These are phyloP conservation scores for Raffaelea deltoideospora DNA, from an alignment of 2,329 filamentous ascomycete genomes.

Conservation along the genomic window DNA sequence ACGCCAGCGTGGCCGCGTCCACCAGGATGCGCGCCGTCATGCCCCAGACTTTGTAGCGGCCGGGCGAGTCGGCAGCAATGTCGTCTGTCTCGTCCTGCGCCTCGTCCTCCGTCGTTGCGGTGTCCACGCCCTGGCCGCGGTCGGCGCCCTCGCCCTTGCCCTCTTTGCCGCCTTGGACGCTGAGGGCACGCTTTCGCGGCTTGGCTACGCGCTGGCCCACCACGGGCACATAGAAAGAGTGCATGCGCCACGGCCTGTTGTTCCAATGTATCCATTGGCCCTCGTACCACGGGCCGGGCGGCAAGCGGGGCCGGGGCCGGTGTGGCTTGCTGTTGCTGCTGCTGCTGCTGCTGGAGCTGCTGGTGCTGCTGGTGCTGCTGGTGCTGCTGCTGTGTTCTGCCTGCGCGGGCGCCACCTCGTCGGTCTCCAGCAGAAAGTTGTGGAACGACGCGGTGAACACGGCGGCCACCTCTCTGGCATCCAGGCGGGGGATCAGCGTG, in stretches of 20 bases:
- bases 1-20: conserved; percentile 75
- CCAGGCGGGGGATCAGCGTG: conserved; percentile 61
- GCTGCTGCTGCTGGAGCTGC: background rate
- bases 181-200: conserved; percentile 22
- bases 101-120: conserved; percentile 5
- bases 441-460: conserved; percentile 84
- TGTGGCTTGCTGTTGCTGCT: too few relatives aligned
- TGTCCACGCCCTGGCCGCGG: background rate
- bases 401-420: conserved; percentile 36
- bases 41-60: conserved; percentile 75
- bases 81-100: conserved; percentile 6
- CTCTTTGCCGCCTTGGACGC: background rate
- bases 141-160: background rate
- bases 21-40: conserved; percentile 89
- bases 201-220: conserved; percentile 53
- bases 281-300: conserved; percentile 61
- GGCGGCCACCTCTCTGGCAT: conserved; percentile 82
- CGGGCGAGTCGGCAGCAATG: conserved; percentile 24
- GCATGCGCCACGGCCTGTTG: conserved; percentile 64
- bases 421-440: conserved; percentile 55
- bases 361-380: conserved; percentile 4
- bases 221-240: conserved; percentile 84
- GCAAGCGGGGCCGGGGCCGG: conserved; percentile 17
- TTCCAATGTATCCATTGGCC: conserved; percentile 73
- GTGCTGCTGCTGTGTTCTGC: conserved; percentile 1